Percentiles rank a stretch among this genome's conserved stretches.
Conservation (phyloP, 2,329 filamentous ascomycete species). For the Ascochyta koolunga region DNA sequence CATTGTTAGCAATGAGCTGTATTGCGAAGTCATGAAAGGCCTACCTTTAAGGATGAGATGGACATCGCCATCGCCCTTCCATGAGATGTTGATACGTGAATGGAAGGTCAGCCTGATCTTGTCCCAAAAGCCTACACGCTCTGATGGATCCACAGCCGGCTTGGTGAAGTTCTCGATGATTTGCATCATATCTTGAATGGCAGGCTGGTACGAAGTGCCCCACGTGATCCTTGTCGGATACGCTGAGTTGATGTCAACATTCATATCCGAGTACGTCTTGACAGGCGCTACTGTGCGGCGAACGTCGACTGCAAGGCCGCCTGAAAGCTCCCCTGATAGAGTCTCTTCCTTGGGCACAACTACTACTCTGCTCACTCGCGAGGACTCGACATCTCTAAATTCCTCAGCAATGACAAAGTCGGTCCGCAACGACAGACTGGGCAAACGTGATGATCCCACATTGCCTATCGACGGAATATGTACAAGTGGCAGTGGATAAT, state of each 20-base stretch:
- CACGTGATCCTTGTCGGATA: slow-evolving; percentile 93
- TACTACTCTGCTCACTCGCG: slow-evolving; percentile 78
- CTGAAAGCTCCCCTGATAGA: slow-evolving; percentile 61
- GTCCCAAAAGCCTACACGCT: slow-evolving; percentile 97
- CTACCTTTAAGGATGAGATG: slow-evolving; percentile 87
- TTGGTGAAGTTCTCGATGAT: slow-evolving; percentile 98
- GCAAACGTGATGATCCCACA: slow-evolving; percentile 77
- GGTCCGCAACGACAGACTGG: slow-evolving; percentile 82
- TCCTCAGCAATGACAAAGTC: slow-evolving; percentile 98
- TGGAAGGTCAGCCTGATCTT: slow-evolving; percentile 95
- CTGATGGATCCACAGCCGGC: slow-evolving; percentile 89
- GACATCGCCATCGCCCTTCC: slow-evolving; percentile 95
- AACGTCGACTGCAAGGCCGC: slow-evolving; percentile 83
- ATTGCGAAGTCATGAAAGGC: background rate
- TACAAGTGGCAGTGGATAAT: slow-evolving; percentile 90
- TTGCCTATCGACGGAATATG: slow-evolving; percentile 85
- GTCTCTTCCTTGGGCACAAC: slow-evolving; percentile 75
- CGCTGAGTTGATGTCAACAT: slow-evolving; percentile 89
- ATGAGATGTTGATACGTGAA: slow-evolving; percentile 84
- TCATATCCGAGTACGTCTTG: slow-evolving; percentile 94
- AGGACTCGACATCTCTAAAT: slow-evolving; percentile 79
- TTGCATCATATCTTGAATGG: slow-evolving; percentile 99
- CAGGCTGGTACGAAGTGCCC: slow-evolving; percentile 96
- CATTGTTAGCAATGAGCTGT: slow-evolving; percentile 14
- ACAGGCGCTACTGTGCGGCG: slow-evolving; percentile 90